Base-by-base conservation (phyloP, 1,139 yeast species). In the Meyerozyma guilliermondii region DNA sequence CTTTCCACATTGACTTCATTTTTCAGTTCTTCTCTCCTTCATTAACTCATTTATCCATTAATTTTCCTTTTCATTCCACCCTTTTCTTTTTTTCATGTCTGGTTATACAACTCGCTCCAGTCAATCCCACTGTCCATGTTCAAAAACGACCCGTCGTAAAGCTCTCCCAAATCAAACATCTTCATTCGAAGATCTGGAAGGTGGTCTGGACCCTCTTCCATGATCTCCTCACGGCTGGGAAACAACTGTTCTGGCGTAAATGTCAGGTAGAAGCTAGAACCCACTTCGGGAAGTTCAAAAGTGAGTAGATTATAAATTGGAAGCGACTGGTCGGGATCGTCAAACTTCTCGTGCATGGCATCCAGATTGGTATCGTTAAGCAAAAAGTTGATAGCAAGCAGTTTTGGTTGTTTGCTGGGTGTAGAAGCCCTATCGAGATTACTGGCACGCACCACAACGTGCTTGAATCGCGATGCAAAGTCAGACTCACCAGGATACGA, bases 381-480 rank as follows among this genome's bases (percentile, higher is more conserved):
- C 10, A 53, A 38, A 20, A 50, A 51, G 38, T 51, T 46, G 33
- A 53, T 51, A 29, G 50, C 53, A 36, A 48, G 41, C 9, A 47
- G 33, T 27, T 45, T 46, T n/a, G 40, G 36, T 14, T 28, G 33
- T 4, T 27, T 20, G 20, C 24, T 11, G 23, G 11, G 11, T 14
- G 36, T 3, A 18, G 24, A 11, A 7, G 10, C 36, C 10, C 36
- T 24, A 26, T 33, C 36, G 36, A 33, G 13, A 26, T 33, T 18
- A 26, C 26, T 18, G 23, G 36, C 36, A 2, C 16, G 23, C 23
- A 33, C 14, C 16, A 33, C 23, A 10, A 33, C 26, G 16, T 33
- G 36, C 24, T 33, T 33, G 36, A 33, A 33, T 7, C 36, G 23
- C n/a, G n/a, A 11, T 7, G 36, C 36, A 20, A 18, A 33, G 24